Percentiles rank a stretch among this genome's conserved stretches.
Conservation (phyloP, 2,329 filamentous ascomycete genomes). For the Diaporthe sp. region DNA sequence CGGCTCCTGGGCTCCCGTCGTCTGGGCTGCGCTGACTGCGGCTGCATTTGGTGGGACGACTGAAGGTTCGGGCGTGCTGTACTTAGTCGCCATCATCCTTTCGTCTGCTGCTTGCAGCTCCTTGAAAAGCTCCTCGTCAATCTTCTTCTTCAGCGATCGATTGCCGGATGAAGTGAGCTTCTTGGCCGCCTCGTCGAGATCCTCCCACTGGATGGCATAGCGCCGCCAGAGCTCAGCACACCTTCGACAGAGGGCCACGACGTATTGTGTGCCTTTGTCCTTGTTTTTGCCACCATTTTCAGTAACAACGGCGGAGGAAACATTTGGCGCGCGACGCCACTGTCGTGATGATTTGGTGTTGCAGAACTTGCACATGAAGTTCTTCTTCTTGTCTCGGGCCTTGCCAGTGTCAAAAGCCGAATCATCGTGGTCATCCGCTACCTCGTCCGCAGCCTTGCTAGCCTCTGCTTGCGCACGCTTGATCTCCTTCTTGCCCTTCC, state of each 20-base stretch:
- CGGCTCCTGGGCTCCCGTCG: constrained; percentile 60
- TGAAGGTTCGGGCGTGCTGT: constrained; percentile 53
- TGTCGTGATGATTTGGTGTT: constrained; percentile 83
- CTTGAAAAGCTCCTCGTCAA: constrained; percentile 91
- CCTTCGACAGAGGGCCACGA: constrained; percentile 88
- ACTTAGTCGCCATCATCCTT: constrained; percentile 61
- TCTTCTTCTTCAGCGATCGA: constrained; percentile 86
- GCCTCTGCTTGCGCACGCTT: constrained; percentile 79
- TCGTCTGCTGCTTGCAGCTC: constrained; percentile 78
- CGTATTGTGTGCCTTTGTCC: constrained; percentile 81
- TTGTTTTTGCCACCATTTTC: constrained; percentile 77
- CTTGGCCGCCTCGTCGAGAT: constrained; percentile 90
- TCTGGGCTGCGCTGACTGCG: constrained; percentile 47
- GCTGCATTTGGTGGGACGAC: constrained; percentile 44
- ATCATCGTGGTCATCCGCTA: constrained; percentile 93
- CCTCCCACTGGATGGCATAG: constrained; percentile 96
- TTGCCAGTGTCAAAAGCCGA: constrained; percentile 96
- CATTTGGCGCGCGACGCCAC: constrained; percentile 91
- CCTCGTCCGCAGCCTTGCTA: constrained; percentile 88
- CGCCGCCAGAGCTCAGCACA: constrained; percentile 96
- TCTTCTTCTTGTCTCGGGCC: constrained; percentile 81
- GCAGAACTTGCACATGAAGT: constrained; percentile 96
- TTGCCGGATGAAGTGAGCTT: constrained; percentile 86
- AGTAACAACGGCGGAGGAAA: constrained; percentile 77
- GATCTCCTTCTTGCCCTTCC: constrained; percentile 91